Conservation (phyloP, 352 stramenopile species). For the Globisporangium echinulatum region DNA sequence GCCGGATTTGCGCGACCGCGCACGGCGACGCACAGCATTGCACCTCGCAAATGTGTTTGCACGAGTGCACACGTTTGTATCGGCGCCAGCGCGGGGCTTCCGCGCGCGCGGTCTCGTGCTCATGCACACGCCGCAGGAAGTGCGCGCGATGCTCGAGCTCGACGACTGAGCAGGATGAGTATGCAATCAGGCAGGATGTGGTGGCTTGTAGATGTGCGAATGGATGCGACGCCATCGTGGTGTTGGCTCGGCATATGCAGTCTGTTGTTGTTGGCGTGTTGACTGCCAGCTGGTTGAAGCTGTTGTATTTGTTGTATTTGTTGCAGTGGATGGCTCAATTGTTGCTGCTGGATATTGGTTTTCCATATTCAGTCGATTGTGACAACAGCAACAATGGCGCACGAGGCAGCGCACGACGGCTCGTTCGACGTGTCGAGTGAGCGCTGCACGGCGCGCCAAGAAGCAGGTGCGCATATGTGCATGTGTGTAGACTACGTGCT, state of each 20-base stretch:
- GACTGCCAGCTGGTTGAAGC: no score
- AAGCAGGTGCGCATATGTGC: not conserved
- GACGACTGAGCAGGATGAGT: conserved; percentile 16
- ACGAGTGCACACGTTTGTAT: conserved; percentile 55
- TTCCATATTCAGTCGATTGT: no score
- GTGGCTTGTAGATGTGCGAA: no score
- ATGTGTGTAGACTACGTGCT: not conserved
- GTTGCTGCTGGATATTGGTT: no score
- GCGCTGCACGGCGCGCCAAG: not conserved
- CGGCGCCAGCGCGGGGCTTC: conserved; percentile 37
- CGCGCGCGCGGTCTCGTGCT: conserved; percentile 25
- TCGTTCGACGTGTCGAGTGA: conserved; percentile 27
- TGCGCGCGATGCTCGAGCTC: conserved; percentile 58
- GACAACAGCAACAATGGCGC: conserved; percentile 3
- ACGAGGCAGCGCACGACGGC: conserved; percentile 24
- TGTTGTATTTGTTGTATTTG: no score
- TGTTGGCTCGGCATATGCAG: no score
- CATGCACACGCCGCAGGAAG: conserved; percentile 51
- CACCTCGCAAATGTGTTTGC: conserved; percentile 40
- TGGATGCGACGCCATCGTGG: no score
- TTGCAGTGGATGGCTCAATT: no score
- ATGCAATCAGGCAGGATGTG: no score
- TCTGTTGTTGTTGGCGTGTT: no score
- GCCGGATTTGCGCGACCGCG: conserved; percentile 36
- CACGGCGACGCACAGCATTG: conserved; percentile 24